Percentiles rank a stretch among this genome's conserved stretches.
These are phyloP conservation scores for Parathielavia hyrcaniae DNA, from an alignment of 495 filamentous ascomycete genomes.

Conservation along the genomic window DNA sequence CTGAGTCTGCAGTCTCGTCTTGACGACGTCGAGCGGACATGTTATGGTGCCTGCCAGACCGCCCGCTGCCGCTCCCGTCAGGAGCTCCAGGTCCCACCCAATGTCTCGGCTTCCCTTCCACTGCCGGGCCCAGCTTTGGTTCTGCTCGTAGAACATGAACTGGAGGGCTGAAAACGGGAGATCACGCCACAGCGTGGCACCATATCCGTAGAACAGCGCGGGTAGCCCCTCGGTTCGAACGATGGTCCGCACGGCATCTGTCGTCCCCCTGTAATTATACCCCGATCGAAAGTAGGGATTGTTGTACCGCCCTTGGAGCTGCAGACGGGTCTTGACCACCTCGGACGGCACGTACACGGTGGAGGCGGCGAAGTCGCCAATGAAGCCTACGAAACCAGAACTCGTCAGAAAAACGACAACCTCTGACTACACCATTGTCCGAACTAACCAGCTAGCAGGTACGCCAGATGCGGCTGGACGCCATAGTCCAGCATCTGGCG, in stretches of 20 bases:
- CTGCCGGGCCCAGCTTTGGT: constrained; percentile 68
- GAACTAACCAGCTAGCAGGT: constrained; percentile 67
- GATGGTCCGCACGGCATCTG: constrained; percentile 78
- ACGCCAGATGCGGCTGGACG: constrained; percentile 69
- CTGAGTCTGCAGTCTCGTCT: constrained; percentile 96
- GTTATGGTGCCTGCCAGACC: constrained; percentile 92
- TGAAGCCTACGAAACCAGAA: constrained; percentile 55
- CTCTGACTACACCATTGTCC: background rate
- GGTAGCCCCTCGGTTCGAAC: constrained; percentile 70
- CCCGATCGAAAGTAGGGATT: constrained; percentile 89
- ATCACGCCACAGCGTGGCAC: constrained; percentile 88
- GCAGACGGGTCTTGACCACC: constrained; percentile 89
- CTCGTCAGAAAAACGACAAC: constrained; percentile 19
- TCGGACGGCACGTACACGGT: constrained; percentile 93
- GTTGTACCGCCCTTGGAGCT: constrained; percentile 90
- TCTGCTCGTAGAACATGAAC: constrained; percentile 97
- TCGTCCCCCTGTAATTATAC: constrained; percentile 82
- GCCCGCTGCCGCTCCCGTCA: constrained; percentile 86
- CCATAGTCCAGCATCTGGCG: constrained; percentile 77
- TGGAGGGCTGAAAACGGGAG: constrained; percentile 92
- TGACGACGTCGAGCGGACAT: constrained; percentile 94
- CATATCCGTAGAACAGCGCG: constrained; percentile 90
- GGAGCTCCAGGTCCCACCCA: constrained; percentile 74
- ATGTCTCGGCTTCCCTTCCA: constrained; percentile 68
- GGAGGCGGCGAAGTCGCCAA: constrained; percentile 87